phyloP scores from a whole-genome alignment of 495 filamentous ascomycete genomes.

The Penicillium alfredii region DNA sequence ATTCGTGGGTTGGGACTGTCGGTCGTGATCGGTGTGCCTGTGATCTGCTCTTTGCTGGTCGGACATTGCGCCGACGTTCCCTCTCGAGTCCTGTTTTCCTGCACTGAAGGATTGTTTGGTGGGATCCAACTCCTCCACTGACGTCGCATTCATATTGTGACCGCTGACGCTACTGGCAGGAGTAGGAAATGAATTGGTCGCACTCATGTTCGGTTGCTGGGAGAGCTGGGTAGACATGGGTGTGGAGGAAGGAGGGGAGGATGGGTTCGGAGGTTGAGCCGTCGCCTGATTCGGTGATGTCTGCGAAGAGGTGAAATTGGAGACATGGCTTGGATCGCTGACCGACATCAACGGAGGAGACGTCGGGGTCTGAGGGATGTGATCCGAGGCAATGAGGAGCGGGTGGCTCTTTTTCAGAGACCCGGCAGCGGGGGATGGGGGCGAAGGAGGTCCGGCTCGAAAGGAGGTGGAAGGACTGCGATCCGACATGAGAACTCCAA shows the following conservation, averaged over 20 bases:
- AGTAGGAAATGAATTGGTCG: constrained; percentile 41
- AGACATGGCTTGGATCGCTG: constrained; percentile 44
- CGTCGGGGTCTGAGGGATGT: constrained; percentile 41
- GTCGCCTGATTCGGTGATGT: constrained; percentile 42
- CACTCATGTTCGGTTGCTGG: constrained; percentile 38
- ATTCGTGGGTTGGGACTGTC: constrained; percentile 14
- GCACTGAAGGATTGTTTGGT: constrained; percentile 25
- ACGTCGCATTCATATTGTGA: constrained; percentile 23
- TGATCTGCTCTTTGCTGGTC: constrained; percentile 24
- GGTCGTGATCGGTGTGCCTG: constrained; percentile 37
- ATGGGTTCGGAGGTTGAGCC: constrained; percentile 34
- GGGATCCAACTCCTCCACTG: constrained; percentile 29
- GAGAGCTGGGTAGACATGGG: constrained; percentile 45
- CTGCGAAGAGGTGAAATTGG: constrained; percentile 41
- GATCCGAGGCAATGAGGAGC: constrained; percentile 29
- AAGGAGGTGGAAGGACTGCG: constrained; percentile 33
- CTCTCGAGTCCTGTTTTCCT: constrained; percentile 18
- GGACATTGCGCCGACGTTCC: constrained; percentile 11
- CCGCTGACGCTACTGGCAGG: constrained; percentile 44
- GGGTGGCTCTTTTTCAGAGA: constrained; percentile 34
- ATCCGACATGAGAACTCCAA: constrained; percentile 40
- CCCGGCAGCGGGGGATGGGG: constrained; percentile 38
- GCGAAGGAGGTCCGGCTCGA: constrained; percentile 39
- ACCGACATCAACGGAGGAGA: constrained; percentile 52
- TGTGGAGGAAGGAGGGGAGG: constrained; percentile 41